Evolutionary conservation across 2,329 filamentous ascomycete species (phyloP).

Genomic region (Penicillium sumatraense): DNA sequence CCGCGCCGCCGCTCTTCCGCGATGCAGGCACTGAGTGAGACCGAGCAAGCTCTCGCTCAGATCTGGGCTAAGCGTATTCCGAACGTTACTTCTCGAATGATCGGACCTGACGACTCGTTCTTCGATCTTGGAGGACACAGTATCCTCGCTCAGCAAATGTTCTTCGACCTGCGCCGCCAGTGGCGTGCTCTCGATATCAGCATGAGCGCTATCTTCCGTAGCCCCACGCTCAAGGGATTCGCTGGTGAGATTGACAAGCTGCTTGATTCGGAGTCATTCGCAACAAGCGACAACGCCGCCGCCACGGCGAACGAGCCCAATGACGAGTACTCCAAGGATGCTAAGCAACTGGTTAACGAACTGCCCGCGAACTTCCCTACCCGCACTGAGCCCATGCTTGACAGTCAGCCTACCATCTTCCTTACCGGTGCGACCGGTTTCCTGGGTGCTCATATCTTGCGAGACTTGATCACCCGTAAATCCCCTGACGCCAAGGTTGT

Average conservation of each 20-base stretch:
- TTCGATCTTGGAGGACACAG: slow-evolving; percentile 82
- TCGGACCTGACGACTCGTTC: slow-evolving; percentile 68
- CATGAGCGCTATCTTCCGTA: slow-evolving; percentile 72
- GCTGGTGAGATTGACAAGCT: slow-evolving; percentile 59
- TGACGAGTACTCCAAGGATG: slow-evolving; percentile 56
- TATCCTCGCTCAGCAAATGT: slow-evolving; percentile 79
- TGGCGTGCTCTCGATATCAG: slow-evolving; percentile 68
- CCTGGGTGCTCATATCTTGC: slow-evolving; percentile 78
- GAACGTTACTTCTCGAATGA: slow-evolving; percentile 68
- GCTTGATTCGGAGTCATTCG: slow-evolving; percentile 53
- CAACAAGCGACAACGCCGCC: slow-evolving; percentile 45
- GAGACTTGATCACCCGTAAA: slow-evolving; percentile 70
- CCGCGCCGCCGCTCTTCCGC: slow-evolving; percentile 56
- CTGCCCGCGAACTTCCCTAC: slow-evolving; percentile 53
- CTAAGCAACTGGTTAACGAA: slow-evolving; percentile 51
- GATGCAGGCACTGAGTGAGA: slow-evolving; percentile 55
- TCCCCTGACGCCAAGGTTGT: slow-evolving; percentile 66
- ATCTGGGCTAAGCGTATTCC: slow-evolving; percentile 76
- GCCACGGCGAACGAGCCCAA: slow-evolving; percentile 50
- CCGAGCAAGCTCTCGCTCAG: slow-evolving; percentile 69
- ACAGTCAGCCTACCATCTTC: slow-evolving; percentile 65
- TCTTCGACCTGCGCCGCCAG: slow-evolving; percentile 69
- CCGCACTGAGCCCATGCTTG: slow-evolving; percentile 39
- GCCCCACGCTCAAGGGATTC: slow-evolving; percentile 65
- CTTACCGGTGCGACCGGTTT: slow-evolving; percentile 91